Evolutionary conservation across 164 flowering plant genomes (phyloP), one percentile per base, ranked within the genome.

Genomic region (Aristolochia fimbriata): DNA sequence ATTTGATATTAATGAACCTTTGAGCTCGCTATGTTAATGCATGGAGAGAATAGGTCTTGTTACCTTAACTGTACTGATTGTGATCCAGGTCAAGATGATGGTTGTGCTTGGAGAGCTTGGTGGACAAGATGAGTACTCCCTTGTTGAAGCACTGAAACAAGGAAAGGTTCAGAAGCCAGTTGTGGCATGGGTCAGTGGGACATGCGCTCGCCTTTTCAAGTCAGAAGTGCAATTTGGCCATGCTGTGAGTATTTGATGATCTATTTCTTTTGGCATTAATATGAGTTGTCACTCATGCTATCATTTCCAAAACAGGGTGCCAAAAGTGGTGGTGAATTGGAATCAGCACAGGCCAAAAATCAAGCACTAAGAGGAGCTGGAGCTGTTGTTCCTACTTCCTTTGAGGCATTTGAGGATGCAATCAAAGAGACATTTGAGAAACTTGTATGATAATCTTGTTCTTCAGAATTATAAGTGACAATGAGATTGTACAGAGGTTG

Each of bases 21-120:
- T 37, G 12, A 37, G 43, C 43, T 37, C 43, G 8, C 43, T 37
- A 2, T 7, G 43, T 37, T 37, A 5, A 37, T 7, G 43, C 8
- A 37, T 37, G 10, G 43, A 37, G 43, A 27, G 22, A 59, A 21
- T 25, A 23, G 11, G 8, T 43, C 8, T 23, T 15, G 9, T 7
- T 20, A 56, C 52, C 43, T 47, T 16, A 59, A 13, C 8, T 49
- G 52, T 6, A 13, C 15, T 62, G 37, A 15, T 30, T 45, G 31
- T n/a, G 37, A 45, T 51, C 70, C 81, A 94, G 99, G 72, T 91
- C 64, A 94, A 94, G 73, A 85, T 94, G 96, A 77, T 94, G 48
- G 99, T 94, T 70, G 99, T 94, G 56, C 96, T 94, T 59, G 99
- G 99, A 46, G 99, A 94, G 72, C 91, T 94, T 75, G 99, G 99